Base-by-base conservation (phyloP, 2,329 filamentous ascomycete species). In the Xylariales sp. region DNA sequence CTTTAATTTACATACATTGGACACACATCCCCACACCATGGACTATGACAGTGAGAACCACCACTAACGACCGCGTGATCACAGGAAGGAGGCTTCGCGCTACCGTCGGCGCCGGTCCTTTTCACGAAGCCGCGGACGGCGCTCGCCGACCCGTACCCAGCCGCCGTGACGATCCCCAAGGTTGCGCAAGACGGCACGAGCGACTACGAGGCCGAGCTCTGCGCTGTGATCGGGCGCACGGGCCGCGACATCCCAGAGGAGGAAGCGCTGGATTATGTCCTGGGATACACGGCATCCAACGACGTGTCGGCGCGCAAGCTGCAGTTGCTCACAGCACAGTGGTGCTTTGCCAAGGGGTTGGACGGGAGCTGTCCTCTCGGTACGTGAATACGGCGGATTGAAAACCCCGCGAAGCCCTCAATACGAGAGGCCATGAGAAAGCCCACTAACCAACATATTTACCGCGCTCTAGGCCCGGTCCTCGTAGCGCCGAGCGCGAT, bases 271-370 rank as follows among this genome's bases (percentile, higher is more conserved):
- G 82, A 85, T 69, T 89, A 90, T 72, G 82, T 91, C 4, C 83
- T 91, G 1, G 89, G 89, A 34, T 91, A 91, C 75, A 89, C 87
- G 0, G 83, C 84, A 28, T 83, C 84, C 73, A 91, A 91, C 78
- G 89, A 91, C 74, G 84, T 91, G 6, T 89, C 87, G 1, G 86
- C 85, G 68, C 84, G 88, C 3, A 84, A 85, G 58, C 82, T 81
- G 61, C 88, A 90, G 79, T 81, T 85, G 71, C 80, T 81, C 28
- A 83, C 85, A 75, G 81, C 80, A 57, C 86, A 89, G 74, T 87
- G 85, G 82, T 86, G 82, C 65, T 89, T 84, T 75, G 87, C 85
- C 30, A 89, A 89, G 77, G 85, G 86, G 1, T 87, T 89, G 62
- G 87, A 89, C 70, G 83, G 83, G 34, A 81, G 83, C 2, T 88